Evolutionary conservation across 1,139 yeast genomes (phyloP).

Genomic region (Pichia sp.): DNA sequence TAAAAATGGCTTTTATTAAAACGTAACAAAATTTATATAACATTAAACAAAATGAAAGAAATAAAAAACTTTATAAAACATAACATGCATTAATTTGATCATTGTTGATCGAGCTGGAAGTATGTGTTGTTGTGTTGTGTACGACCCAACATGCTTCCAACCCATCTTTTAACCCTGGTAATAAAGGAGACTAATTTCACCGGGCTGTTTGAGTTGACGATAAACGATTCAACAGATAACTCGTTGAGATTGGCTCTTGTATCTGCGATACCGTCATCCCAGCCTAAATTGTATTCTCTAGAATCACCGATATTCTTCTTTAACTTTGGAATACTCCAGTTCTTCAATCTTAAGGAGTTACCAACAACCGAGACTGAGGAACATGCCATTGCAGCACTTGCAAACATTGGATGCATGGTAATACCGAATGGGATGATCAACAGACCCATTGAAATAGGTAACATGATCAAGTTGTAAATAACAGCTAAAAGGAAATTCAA

Average conservation of each 20-base stretch:
- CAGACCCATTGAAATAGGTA: constrained; percentile 96
- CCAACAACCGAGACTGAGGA: constrained; percentile 88
- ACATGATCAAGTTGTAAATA: constrained; percentile 80
- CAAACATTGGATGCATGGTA: constrained; percentile 82
- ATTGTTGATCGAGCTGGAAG: not conserved
- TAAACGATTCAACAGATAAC: constrained; percentile 7
- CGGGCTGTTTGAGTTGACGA: constrained; percentile 1
- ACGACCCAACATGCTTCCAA: constrained; percentile 1
- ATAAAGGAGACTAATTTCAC: not conserved
- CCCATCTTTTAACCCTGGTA: not conserved
- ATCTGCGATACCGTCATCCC: constrained; percentile 14
- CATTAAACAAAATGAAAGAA: no score
- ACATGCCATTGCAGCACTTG: constrained; percentile 92
- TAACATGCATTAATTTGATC: not conserved
- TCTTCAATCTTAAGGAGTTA: constrained; percentile 69
- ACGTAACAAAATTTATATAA: no score
- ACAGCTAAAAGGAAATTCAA: constrained; percentile 84
- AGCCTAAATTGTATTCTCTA: constrained; percentile 3
- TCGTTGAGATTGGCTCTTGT: constrained; percentile 7
- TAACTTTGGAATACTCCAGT: constrained; percentile 45
- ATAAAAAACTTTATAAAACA: not conserved
- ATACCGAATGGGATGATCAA: constrained; percentile 74
- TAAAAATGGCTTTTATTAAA: no score
- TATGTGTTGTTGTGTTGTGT: not conserved
- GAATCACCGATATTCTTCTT: not conserved